Percentiles rank a stretch among this genome's conserved stretches.
These are phyloP conservation scores for Botryotinia calthae DNA, from an alignment of 2,329 filamentous ascomycete species.

Conservation along the genomic window DNA sequence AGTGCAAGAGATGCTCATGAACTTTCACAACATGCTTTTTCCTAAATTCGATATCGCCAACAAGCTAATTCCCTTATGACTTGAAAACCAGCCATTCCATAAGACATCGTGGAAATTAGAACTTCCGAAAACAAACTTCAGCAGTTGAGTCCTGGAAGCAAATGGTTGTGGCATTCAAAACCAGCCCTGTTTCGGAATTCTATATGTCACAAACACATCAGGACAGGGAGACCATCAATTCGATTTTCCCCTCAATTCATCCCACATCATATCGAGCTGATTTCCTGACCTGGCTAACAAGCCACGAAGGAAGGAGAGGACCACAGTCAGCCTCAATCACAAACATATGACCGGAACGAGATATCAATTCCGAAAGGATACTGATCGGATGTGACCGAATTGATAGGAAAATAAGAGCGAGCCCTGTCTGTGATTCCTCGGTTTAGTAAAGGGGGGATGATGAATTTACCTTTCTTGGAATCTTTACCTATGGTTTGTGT, in stretches of 20 bases:
- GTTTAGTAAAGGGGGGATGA: not conserved
- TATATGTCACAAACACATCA: not conserved
- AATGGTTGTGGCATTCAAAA: conserved; percentile 7
- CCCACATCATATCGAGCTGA: not conserved
- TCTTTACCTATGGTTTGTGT: not conserved
- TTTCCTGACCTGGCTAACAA: not conserved
- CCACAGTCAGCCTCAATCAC: not conserved
- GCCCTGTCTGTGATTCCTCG: not conserved
- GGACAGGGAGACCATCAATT: not conserved
- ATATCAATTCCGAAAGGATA: not conserved
- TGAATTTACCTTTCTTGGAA: not conserved
- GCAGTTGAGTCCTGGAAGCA: not conserved
- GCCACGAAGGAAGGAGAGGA: conserved; percentile 1
- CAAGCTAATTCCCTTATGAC: not conserved
- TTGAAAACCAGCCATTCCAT: not conserved
- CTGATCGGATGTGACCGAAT: not conserved
- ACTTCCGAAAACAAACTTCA: not conserved
- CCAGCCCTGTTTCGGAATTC: not conserved
- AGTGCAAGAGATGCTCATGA: not conserved
- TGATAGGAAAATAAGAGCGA: not conserved
- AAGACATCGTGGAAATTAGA: not conserved
- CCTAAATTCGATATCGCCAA: not conserved
- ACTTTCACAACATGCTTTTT: not conserved
- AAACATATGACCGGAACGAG: not conserved
- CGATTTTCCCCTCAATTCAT: not conserved